A percentile compares a stretch with the other conserved stretches of the same genome.
phyloP scores from a whole-genome alignment of 352 stramenopile genomes.

The Phytophthora palmivora region DNA sequence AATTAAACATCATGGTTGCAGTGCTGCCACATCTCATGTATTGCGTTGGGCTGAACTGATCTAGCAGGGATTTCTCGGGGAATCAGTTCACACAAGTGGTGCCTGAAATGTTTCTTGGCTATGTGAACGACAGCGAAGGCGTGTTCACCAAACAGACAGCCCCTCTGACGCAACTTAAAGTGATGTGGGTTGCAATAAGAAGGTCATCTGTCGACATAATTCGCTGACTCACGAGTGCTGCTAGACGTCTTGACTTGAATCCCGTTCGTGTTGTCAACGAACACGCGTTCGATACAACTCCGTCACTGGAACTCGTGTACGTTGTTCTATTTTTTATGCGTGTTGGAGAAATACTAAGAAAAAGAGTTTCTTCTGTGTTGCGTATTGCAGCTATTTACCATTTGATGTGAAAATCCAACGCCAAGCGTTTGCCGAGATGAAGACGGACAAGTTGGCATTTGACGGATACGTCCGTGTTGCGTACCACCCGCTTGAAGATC shows the following conservation, averaged over 20 bases:
- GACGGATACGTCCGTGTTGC: constrained; percentile 65
- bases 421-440: constrained; percentile 78
- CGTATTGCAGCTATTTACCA: constrained; percentile 58
- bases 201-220: background rate
- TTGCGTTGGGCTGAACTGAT: constrained; percentile 9
- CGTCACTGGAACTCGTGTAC: constrained; percentile 75
- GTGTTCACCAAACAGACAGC: constrained; percentile 52
- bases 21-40: constrained; percentile 11
- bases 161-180: constrained; percentile 63
- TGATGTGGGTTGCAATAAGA: constrained; percentile 59
- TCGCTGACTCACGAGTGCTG: constrained; percentile 7
- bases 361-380: constrained; percentile 7
- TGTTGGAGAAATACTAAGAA: background rate
- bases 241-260: constrained; percentile 78
- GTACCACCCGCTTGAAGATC: constrained; percentile 63
- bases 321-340: constrained; percentile 19
- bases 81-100: constrained; percentile 76
- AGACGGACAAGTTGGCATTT: constrained; percentile 71
- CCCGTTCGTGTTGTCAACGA: constrained; percentile 77
- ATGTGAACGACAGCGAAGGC: constrained; percentile 59
- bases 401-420: constrained; percentile 82
- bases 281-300: constrained; percentile 61
- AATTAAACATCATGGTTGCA: constrained; percentile 14
- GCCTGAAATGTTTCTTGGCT: constrained; percentile 72
- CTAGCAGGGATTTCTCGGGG: constrained; percentile 61